Base-by-base conservation (phyloP, 2,329 filamentous ascomycete genomes). In the Sporothrix pseudoabietina region DNA sequence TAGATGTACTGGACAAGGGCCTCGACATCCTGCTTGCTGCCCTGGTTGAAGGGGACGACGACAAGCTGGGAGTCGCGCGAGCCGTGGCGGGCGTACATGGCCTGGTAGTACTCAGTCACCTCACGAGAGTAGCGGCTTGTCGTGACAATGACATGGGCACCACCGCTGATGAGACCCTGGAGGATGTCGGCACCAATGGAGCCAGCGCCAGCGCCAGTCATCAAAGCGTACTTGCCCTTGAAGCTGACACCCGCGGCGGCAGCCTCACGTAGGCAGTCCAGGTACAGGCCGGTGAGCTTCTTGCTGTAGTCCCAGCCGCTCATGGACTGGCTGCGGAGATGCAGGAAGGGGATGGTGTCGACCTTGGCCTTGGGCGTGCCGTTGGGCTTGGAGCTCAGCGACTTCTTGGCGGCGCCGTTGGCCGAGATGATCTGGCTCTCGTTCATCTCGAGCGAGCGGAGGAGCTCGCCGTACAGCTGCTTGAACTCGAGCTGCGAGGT, bases 221-320 rank as follows among this genome's bases (percentile, higher is more conserved):
- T 99, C 77, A 99, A 89, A 66, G 92, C 95, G 80, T 98, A 93
- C 87, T 98, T 98, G 84, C 92, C 94, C 81, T 94, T 89, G 86
- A 97, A 99, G 65, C 91, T 96, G 74, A 99, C 90, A 82, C 96
- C 96, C 72, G 89, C 87, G 79, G 90, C 92, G 76, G 96, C 96
- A 77, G 94, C 94, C 76, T 94, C 89, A 84, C 97, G 94, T 44
- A 99, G 84, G 75, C 94, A 94, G 81, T 98, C 94, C 47, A 99
- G 89, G 81, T 99, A 99, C 78, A 94, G 83, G 73, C 93, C 92
- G 32, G 96, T 98, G 73, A 99, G 89, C 86, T 97, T 98, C 88
- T 98, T 99, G 89, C 94, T 98, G 86, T 98, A 99, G 80, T 98
- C 94, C 96, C 96, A 99, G 75, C 95, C 95, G 79, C 97, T 92